Conservation (phyloP, 108 stramenopile genomes). For the Licmophora abbreviata region DNA sequence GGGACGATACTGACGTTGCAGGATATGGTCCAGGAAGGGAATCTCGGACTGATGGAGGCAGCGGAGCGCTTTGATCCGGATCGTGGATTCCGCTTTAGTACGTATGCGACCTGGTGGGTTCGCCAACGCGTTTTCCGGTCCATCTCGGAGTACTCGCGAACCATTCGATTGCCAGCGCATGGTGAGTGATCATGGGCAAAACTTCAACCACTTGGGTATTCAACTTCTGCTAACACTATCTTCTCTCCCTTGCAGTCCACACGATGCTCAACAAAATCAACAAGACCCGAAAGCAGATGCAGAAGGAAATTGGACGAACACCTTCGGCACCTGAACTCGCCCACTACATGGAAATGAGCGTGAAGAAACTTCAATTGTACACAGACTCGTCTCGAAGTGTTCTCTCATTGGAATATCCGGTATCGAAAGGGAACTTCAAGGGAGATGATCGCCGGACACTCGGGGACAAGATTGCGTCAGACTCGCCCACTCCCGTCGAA, state of each 20-base stretch:
- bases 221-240: background rate
- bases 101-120: slow-evolving; percentile 93
- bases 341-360: slow-evolving; percentile 49
- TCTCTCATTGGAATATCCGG: slow-evolving; percentile 49
- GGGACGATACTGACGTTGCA: slow-evolving; percentile 66
- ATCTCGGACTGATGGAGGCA: slow-evolving; percentile 86
- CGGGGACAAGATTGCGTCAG: slow-evolving; percentile 54
- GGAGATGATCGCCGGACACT: slow-evolving; percentile 46
- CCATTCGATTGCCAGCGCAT: slow-evolving; percentile 86
- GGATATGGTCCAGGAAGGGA: slow-evolving; percentile 91
- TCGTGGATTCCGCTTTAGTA: slow-evolving; percentile 78
- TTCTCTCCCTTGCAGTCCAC: slow-evolving; percentile 28
- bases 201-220: background rate
- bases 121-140: slow-evolving; percentile 82
- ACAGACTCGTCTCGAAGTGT: slow-evolving; percentile 41
- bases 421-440: slow-evolving; percentile 12
- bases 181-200: slow-evolving; percentile 15
- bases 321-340: slow-evolving; percentile 74
- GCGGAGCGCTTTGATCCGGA: slow-evolving; percentile 88
- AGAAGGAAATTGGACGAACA: slow-evolving; percentile 42
- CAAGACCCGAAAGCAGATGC: slow-evolving; percentile 46
- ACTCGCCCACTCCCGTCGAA: slow-evolving; percentile 64
- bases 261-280: slow-evolving; percentile 50
- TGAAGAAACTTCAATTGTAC: slow-evolving; percentile 58
- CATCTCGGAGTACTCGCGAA: slow-evolving; percentile 69